Evolutionary conservation across 495 filamentous ascomycete species (phyloP), one percentile per base, ranked within the genome.

Genomic region (Beverwykella pulmonaria): DNA sequence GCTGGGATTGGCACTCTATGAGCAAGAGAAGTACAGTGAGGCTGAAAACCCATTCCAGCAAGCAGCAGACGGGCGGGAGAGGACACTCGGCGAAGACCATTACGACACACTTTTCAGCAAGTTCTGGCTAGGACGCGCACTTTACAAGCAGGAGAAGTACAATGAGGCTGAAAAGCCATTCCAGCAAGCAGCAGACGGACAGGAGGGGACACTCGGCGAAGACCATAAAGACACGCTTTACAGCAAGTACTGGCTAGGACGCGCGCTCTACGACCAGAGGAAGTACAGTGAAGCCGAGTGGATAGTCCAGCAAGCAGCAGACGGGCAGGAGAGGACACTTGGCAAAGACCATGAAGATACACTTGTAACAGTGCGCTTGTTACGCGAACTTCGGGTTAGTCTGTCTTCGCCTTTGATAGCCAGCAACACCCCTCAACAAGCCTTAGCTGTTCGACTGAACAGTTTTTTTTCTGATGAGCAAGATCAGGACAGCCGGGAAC

Each of bases 1-100:
- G 48, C 29, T 61, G 14, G 58, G 58, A 52, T 17, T 4, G 3
- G 25, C 47, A 32, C 58, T 61, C 58, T 61, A 61, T 53, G 7
- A 25, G 22, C 58, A 61, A 25, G 20, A 57, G 19, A 61, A 61
- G 58, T 23, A 61, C 39, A 41, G 4, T 20, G 30, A 36, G 25
- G 56, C 56, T 59, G 56, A 59, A 29, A 34, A 59, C 10, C 15
- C 26, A 26, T 30, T 59, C n/a, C 34, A 20, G 44, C 34, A 59
- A 15, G 56, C 39, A 59, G 20, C 26, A 15, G 6, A 30, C 15
- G 10, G 23, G 20, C 36, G 12, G n/a, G 56, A 59, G 56, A 59
- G 14, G n/a, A 48, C 36, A 4, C 17, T 57, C 34, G 54, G 54
- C 14, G 39, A 26, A 26, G 34, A 54, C 60, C n/a, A 54, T 55